Conservation (phyloP, 345 rosid genomes). For the Luvunga scandens region DNA sequence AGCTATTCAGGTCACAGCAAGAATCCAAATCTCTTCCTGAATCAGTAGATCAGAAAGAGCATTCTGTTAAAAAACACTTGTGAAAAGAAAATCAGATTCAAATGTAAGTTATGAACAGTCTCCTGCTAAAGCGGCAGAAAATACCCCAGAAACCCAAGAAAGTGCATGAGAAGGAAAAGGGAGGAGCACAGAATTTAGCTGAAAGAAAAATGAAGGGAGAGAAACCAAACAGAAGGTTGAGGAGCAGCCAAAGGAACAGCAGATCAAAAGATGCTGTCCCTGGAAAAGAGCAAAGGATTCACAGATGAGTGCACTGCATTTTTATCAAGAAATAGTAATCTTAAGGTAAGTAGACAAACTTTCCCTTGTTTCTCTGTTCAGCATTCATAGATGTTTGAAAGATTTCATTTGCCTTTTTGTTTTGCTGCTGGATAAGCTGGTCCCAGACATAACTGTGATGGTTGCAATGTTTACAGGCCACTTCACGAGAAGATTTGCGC, state of each 20-base stretch:
- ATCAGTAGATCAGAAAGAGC: conserved; percentile 42
- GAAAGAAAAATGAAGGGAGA: conserved; percentile 32
- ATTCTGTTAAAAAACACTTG: conserved; percentile 38
- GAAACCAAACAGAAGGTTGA: conserved; percentile 30
- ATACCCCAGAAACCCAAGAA: conserved; percentile 39
- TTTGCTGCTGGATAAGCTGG: background rate
- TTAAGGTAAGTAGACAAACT: conserved; percentile 44
- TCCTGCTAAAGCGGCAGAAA: conserved; percentile 71
- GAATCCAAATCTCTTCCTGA: conserved; percentile 41
- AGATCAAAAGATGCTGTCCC: conserved; percentile 30
- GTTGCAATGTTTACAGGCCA: conserved; percentile 45
- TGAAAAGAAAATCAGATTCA: conserved; percentile 61
- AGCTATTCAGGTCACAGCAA: conserved; percentile 53
- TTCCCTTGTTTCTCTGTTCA: conserved; percentile 1
- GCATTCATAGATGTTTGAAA: background rate
- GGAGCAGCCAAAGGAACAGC: conserved; percentile 36
- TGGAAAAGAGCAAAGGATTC: conserved; percentile 50
- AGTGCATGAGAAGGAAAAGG: conserved; percentile 27
- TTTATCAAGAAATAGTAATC: conserved; percentile 63
- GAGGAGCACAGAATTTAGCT: conserved; percentile 28
- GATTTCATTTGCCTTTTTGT: background rate
- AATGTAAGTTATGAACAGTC: conserved; percentile 49
- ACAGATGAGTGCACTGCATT: conserved; percentile 87
- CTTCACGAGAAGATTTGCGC: conserved; percentile 54
- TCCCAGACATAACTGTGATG: background rate